Conservation (phyloP, 305 asterid species). For the Solanum hybrid region DNA sequence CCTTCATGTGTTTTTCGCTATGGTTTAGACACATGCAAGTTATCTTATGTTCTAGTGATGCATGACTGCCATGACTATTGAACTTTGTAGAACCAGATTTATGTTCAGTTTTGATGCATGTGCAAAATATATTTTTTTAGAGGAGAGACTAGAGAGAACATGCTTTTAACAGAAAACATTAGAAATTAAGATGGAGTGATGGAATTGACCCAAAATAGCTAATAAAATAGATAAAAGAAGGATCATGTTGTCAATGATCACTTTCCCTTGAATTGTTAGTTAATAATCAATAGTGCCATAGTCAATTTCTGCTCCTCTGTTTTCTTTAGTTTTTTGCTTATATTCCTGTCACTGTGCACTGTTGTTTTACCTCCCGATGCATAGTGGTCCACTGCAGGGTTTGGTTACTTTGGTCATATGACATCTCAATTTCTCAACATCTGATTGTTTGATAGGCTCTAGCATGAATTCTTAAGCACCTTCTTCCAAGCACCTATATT, state of each 20-base stretch:
- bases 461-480: conserved; percentile 32
- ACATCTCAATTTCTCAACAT: conserved; percentile 27
- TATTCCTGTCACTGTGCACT: not conserved
- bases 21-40: not conserved
- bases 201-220: not conserved
- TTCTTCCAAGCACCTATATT: conserved; percentile 29
- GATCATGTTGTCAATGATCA: not conserved
- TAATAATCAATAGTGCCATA: not conserved
- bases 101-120: not conserved
- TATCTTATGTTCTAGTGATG: not conserved
- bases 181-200: not conserved
- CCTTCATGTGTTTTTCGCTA: not conserved
- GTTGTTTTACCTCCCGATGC: conserved; percentile 10
- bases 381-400: conserved; percentile 15
- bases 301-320: not conserved
- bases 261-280: not conserved
- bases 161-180: not conserved
- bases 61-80: not conserved
- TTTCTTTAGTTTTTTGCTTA: not conserved
- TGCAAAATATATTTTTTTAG: not conserved
- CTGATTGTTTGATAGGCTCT: conserved; percentile 37
- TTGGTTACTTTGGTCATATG: conserved; percentile 17
- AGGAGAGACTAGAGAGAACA: not conserved
- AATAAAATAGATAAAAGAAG: not conserved
- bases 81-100: not conserved